phyloP scores from a whole-genome alignment of 2,329 filamentous ascomycete species.

The Colletotrichum spinosum region DNA sequence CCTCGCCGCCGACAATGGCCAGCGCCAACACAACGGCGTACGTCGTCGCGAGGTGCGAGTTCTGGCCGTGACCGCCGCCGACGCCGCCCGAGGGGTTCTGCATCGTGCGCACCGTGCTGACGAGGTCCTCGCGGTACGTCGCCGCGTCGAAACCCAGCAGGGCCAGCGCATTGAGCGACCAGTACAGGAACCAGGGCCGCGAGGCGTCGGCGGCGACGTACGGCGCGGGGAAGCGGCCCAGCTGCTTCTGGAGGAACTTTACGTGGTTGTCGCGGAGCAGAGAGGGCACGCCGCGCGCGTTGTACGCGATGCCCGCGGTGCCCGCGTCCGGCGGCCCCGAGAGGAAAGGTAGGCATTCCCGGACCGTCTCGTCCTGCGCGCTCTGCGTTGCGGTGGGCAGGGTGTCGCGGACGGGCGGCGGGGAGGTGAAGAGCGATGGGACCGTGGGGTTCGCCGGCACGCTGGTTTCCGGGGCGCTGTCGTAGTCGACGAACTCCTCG shows the following conservation, averaged over 20 bases:
- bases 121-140: slow-evolving; percentile 75
- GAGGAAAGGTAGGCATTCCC: slow-evolving; percentile 77
- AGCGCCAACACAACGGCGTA: slow-evolving; percentile 88
- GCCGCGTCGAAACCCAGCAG: slow-evolving; percentile 80
- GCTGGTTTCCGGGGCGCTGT: slow-evolving; percentile 18
- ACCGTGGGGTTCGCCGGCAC: slow-evolving; percentile 46
- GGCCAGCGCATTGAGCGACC: slow-evolving; percentile 82
- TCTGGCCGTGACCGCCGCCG: slow-evolving; percentile 92
- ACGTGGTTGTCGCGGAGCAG: slow-evolving; percentile 75
- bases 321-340: slow-evolving; percentile 60
- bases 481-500: slow-evolving; percentile 37
- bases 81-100: slow-evolving; percentile 90
- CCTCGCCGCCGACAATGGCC: slow-evolving; percentile 80
- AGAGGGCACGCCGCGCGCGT: slow-evolving; percentile 78
- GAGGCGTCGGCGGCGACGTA: slow-evolving; percentile 86
- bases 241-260: slow-evolving; percentile 69
- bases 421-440: slow-evolving; percentile 67
- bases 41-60: slow-evolving; percentile 87
- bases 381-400: slow-evolving; percentile 80
- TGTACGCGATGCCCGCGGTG: slow-evolving; percentile 63
- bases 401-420: slow-evolving; percentile 73
- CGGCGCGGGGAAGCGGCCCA: slow-evolving; percentile 72
- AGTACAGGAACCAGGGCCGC: slow-evolving; percentile 94
- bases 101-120: slow-evolving; percentile 81
- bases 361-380: slow-evolving; percentile 76